Evolutionary conservation across 108 stramenopile species (phyloP), one percentile per base, ranked within the genome.

Genomic region (Skeletonema tropicum): DNA sequence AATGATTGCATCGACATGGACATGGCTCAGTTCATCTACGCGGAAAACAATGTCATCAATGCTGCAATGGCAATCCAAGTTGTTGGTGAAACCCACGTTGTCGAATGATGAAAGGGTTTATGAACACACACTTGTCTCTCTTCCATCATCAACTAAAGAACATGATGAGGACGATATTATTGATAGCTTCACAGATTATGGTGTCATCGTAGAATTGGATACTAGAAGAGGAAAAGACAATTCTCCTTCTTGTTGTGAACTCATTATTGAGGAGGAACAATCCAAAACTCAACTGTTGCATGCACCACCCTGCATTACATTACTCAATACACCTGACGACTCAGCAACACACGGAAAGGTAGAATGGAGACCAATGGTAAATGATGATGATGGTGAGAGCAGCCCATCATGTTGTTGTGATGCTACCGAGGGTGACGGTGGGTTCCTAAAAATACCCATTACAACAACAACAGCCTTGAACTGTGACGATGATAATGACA

Each of bases 71-170:
- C 31, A 55, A 32, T 52, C 60, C 49, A 46, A n/a, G 6, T 32
- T 55, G 6, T 32, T 55, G 23, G 23, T 23, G 6, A 23, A 39
- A 33, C 58, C 35, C 13, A 30, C 3, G 23, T 48, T 14, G 15
- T n/a, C n/a, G n/a, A n/a, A n/a, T n/a, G 41, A 64, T 55, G 68
- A 64, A 9, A 42, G 32, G 21, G 61, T 60, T 19, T 75, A 75
- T 26, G 67, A 75, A 48, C 66, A 68, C 33, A 36, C 38, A 30
- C 45, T 68, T n/a, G 5, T 75, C 17, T 49, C 59, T 23, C 3
- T n/a, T 45, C 42, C 15, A 45, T n/a, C 42, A 45, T n/a, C 42
- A 12, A 3, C 15, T 45, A 2, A 45, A n/a, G 4, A 45, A 45
- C 32, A 55, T 8, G 38, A 42, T 0, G 12, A 32, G 4, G 12